Evolutionary conservation across 2,329 filamentous ascomycete genomes (phyloP).

Genomic region (Ophiostoma sp.): DNA sequence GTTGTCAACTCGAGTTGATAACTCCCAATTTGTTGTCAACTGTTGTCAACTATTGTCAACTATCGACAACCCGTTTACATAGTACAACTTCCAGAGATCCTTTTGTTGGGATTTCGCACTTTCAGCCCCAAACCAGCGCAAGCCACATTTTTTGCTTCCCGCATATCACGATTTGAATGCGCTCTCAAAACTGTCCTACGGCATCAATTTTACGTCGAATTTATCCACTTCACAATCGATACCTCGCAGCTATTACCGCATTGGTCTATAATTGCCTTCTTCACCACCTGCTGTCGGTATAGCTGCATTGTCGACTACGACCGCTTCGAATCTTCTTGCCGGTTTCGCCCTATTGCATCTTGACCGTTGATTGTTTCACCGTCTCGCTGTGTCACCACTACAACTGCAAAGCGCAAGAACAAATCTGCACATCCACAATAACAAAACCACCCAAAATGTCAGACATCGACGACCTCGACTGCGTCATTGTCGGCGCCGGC

Average conservation of each 20-base stretch:
- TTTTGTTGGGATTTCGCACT: background rate
- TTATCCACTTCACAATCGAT: background rate
- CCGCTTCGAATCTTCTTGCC: background rate
- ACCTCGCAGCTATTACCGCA: constrained; percentile 8
- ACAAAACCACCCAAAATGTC: background rate
- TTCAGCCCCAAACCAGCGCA: background rate
- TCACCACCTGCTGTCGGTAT: background rate
- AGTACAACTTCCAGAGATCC: background rate
- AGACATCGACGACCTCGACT: constrained; percentile 37
- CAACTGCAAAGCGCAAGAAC: background rate
- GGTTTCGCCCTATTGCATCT: background rate
- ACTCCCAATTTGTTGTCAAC: background rate
- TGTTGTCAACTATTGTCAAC: background rate
- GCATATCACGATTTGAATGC: too few species aligned
- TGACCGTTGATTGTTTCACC: background rate
- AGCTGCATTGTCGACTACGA: background rate
- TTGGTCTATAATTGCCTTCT: background rate
- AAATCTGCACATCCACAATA: background rate
- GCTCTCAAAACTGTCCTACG: background rate
- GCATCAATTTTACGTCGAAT: background rate
- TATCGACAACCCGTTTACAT: background rate
- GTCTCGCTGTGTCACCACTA: background rate
- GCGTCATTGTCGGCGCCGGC: constrained; percentile 65
- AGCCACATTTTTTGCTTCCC: background rate
- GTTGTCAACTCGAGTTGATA: background rate